Evolutionary conservation across 1,284 basidiomycete genomes (phyloP).

Genomic region (Chalciporus sp.): DNA sequence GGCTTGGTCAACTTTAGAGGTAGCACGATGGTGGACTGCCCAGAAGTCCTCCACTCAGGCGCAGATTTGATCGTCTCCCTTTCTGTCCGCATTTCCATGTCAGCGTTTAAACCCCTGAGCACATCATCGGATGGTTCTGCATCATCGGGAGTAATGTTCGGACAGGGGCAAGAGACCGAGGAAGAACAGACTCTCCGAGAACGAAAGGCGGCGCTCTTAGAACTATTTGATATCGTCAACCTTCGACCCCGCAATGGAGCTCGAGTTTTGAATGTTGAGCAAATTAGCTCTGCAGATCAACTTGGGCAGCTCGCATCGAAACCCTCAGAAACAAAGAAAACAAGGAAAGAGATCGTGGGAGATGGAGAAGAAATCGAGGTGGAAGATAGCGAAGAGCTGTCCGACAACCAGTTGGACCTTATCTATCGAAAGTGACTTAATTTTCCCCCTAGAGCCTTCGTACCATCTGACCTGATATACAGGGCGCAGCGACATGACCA

Average conservation of each 20-base stretch:
- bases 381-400: slow-evolving; percentile 78
- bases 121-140: slow-evolving; percentile 38
- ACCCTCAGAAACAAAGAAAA: slow-evolving; percentile 33
- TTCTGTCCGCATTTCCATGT: slow-evolving; percentile 61
- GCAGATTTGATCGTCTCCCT: slow-evolving; percentile 72
- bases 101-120: slow-evolving; percentile 61
- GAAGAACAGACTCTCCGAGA: slow-evolving; percentile 76
- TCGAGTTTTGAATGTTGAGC: slow-evolving; percentile 26
- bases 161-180: slow-evolving; percentile 74
- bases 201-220: slow-evolving; percentile 68
- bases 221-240: slow-evolving; percentile 65
- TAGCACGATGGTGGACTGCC: slow-evolving; percentile 71
- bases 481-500: slow-evolving; percentile 87
- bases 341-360: slow-evolving; percentile 57
- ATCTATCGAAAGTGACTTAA: slow-evolving; percentile 75
- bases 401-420: slow-evolving; percentile 74
- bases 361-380: slow-evolving; percentile 72
- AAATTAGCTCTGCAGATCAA: slow-evolving; percentile 27
- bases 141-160: slow-evolving; percentile 46
- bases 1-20: slow-evolving; percentile 65
- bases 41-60: slow-evolving; percentile 63
- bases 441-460: neutral
- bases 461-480: slow-evolving; percentile 12
- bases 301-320: slow-evolving; percentile 37
- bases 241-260: slow-evolving; percentile 56